Base-by-base conservation (phyloP, 768 basidiomycete species). In the Termitomyces sp. region DNA sequence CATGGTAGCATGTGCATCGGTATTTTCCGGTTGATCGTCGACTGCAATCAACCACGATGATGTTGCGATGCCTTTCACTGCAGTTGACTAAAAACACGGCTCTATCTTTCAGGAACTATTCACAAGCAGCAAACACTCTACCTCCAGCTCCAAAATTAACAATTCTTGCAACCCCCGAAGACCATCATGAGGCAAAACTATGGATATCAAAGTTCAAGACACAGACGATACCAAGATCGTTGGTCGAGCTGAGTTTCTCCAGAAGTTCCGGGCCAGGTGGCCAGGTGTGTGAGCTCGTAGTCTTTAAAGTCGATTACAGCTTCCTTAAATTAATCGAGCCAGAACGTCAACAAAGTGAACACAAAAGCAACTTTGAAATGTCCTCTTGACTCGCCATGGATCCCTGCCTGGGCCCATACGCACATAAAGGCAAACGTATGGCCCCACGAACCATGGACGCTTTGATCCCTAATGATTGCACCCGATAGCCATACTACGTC, bases 261-360 rank as follows among this genome's bases (percentile, higher is more conserved):
- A 76, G 90, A 53, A 92, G 90, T 63, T 91, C 90, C 4, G 91
- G 91, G 24, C 91, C 91, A 6, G 91, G 91, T 36, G 91, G 91
- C 16, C 90, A 92, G 80, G 90, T 89, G 49, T 51, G 54, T 22
- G 12, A 7, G 14, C 35, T 55, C 6, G 16, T 53, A 4, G n/a
- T 33, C 42, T 7, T 32, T 12, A 38, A 14, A 18, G 38, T 40
- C 7, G 8, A n/a, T 10, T 28, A 26, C 26, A 8, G 3, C 6
- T 20, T n/a, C 14, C n/a, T 26, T 20, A 13, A 47, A 40, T 40
- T 20, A 36, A 35, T 20, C 1, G 57, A 14, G 12, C 28, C 63
- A 92, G 89, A 90, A 93, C 62, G 91, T 93, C 40, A 93, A 93
- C 66, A 93, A 92, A 72, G 81, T 92, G n/a, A 92, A 90, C 58